Conservation (phyloP, 352 stramenopile genomes). For the Blastocystis sp. region DNA sequence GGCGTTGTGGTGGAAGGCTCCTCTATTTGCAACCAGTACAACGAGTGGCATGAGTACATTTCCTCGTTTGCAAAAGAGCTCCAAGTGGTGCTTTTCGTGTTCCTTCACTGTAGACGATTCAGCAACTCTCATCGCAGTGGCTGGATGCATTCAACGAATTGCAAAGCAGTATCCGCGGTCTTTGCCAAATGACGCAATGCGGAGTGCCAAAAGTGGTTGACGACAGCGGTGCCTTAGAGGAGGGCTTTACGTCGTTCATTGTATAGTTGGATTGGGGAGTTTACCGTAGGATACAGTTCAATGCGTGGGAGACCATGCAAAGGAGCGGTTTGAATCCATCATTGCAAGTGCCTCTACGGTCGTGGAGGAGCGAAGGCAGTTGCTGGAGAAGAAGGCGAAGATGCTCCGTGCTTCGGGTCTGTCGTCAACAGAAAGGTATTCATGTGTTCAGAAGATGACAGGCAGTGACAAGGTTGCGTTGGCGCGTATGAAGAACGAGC, state of each 20-base stretch:
- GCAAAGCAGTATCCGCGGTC: background rate
- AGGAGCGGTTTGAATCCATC: background rate
- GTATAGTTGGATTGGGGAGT: background rate
- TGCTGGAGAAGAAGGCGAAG: background rate
- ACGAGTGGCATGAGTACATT: slow-evolving; percentile 17
- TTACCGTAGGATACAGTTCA: background rate
- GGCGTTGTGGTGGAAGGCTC: slow-evolving; percentile 53
- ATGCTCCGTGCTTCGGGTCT: background rate
- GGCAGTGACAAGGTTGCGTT: too few species aligned
- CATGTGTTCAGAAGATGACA: too few species aligned
- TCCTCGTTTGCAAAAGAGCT: background rate
- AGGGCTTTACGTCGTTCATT: background rate
- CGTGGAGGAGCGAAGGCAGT: background rate
- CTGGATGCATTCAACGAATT: slow-evolving; percentile 2
- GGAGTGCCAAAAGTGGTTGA: background rate
- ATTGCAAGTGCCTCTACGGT: background rate
- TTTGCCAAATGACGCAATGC: background rate
- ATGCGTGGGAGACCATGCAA: background rate
- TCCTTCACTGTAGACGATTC: slow-evolving; percentile 2
- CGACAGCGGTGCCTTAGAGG: background rate
- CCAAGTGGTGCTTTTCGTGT: background rate
- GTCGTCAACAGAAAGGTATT: too few species aligned
- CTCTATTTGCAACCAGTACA: slow-evolving; percentile 17
- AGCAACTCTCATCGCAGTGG: background rate
- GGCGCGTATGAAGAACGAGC: too few species aligned